These are phyloP conservation scores for Euphorbia celastroides DNA, from an alignment of 441 rosid species.

Conservation along the genomic window DNA sequence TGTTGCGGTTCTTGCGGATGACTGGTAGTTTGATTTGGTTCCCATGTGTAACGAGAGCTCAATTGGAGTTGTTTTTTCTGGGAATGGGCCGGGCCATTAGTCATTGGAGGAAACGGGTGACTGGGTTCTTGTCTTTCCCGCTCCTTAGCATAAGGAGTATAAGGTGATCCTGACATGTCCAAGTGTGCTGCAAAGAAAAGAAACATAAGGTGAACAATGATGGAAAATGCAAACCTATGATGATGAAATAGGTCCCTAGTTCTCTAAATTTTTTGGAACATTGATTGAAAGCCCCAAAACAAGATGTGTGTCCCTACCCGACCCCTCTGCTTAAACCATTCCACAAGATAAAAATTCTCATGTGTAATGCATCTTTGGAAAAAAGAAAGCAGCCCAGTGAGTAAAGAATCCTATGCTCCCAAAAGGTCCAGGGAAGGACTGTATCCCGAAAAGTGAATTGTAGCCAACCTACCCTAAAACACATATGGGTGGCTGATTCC, in stretches of 20 bases:
- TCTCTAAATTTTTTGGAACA: not conserved
- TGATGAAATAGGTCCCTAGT: not conserved
- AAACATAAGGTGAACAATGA: not conserved
- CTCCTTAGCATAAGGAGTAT: not conserved
- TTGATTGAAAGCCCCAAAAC: not conserved
- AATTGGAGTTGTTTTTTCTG: slow-evolving; percentile 15
- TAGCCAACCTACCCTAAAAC: too few relatives aligned
- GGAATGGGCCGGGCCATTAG: slow-evolving; percentile 7
- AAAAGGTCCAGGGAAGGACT: too few relatives aligned
- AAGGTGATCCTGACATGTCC: slow-evolving; percentile 2
- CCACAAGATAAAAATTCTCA: not conserved
- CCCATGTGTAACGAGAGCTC: slow-evolving; percentile 16
- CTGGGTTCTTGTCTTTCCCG: slow-evolving; percentile 9
- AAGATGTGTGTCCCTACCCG: not conserved
- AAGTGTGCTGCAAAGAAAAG: slow-evolving; percentile 15
- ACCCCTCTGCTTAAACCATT: too few relatives aligned
- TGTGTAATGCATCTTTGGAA: not conserved
- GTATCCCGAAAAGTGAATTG: too few relatives aligned
- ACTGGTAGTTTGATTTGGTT: slow-evolving; percentile 22
- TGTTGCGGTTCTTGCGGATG: slow-evolving; percentile 26
- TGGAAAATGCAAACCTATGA: not conserved
- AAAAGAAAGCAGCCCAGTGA: too few relatives aligned
- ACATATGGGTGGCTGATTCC: too few relatives aligned
- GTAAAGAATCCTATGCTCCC: too few relatives aligned
- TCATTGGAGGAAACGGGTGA: not conserved